Conservation (phyloP, 2,329 filamentous ascomycete genomes). For the Arthroderma sp. region DNA sequence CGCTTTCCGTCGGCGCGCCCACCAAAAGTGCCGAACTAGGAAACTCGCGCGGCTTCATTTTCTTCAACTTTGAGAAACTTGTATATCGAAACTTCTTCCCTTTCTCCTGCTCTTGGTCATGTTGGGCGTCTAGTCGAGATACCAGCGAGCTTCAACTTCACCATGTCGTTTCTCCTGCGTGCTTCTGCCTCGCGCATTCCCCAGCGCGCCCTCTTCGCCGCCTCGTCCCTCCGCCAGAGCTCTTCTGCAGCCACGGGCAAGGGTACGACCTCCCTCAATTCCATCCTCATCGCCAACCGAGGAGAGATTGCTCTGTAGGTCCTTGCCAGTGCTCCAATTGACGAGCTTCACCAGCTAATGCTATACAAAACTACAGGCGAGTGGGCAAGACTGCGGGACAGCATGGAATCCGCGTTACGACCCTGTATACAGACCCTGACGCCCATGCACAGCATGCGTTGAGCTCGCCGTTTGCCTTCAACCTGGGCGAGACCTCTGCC, state of each 20-base stretch:
- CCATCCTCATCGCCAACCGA: constrained; percentile 88
- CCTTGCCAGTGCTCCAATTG: not conserved
- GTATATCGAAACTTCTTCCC: not conserved
- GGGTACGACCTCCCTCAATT: constrained; percentile 43
- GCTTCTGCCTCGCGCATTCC: constrained; percentile 14
- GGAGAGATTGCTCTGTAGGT: constrained; percentile 78
- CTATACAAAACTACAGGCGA: constrained; percentile 38
- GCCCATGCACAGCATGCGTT: constrained; percentile 76
- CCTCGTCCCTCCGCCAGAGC: constrained; percentile 8
- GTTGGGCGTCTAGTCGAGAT: constrained; percentile 1
- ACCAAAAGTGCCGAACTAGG: not conserved
- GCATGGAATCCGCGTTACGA: constrained; percentile 85
- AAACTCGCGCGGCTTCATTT: not conserved
- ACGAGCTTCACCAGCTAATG: not conserved
- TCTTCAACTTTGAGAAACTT: not conserved
- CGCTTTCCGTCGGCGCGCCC: constrained; percentile 8
- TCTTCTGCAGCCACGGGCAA: constrained; percentile 12
- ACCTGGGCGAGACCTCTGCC: constrained; percentile 63
- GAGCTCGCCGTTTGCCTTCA: constrained; percentile 69
- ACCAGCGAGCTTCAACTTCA: not conserved
- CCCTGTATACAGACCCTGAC: constrained; percentile 89
- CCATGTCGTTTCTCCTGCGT: constrained; percentile 14
- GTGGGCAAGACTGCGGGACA: constrained; percentile 78
- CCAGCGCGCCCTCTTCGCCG: constrained; percentile 12
- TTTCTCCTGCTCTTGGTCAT: no score